Evolutionary conservation across 2,329 filamentous ascomycete species (phyloP).

Genomic region (Chrysosphaeria jannelii): DNA sequence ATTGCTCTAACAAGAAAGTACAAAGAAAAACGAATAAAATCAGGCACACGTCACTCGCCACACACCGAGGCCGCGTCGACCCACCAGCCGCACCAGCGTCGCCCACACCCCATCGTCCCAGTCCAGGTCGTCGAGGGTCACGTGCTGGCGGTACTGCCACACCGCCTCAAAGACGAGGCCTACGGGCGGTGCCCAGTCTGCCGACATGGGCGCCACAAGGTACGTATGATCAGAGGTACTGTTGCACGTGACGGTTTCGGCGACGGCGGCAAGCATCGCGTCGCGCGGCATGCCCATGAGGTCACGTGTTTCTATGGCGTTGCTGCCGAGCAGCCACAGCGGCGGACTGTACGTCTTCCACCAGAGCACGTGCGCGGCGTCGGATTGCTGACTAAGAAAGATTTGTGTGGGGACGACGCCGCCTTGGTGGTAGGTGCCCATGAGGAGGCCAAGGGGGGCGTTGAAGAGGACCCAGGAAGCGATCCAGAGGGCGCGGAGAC

Average conservation of each 20-base stretch:
- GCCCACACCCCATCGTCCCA: slow-evolving; percentile 47
- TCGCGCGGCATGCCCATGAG: slow-evolving; percentile 41
- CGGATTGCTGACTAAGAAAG: slow-evolving; percentile 38
- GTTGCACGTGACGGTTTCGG: slow-evolving; percentile 29
- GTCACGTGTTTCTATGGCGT: slow-evolving; percentile 38
- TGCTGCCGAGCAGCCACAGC: slow-evolving; percentile 49
- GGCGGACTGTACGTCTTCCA: slow-evolving; percentile 71
- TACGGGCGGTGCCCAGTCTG: slow-evolving; percentile 30
- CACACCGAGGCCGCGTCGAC: slow-evolving; percentile 25
- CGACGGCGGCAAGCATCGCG: slow-evolving; percentile 26
- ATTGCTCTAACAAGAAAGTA: slow-evolving; percentile 13
- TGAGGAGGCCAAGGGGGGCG: slow-evolving; percentile 31
- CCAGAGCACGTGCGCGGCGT: slow-evolving; percentile 43
- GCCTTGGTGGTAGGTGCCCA: slow-evolving; percentile 62
- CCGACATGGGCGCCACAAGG: slow-evolving; percentile 43
- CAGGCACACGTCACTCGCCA: slow-evolving; percentile 23
- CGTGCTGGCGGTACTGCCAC: slow-evolving; percentile 34
- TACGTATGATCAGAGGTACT: slow-evolving; percentile 28
- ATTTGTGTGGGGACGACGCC: slow-evolving; percentile 49
- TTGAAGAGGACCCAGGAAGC: slow-evolving; percentile 41
- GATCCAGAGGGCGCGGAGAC: slow-evolving; percentile 21
- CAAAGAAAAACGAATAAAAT: not conserved
- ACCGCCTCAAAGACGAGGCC: slow-evolving; percentile 36
- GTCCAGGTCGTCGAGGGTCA: slow-evolving; percentile 57
- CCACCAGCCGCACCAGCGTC: slow-evolving; percentile 36